Base-by-base conservation (phyloP, 1,139 yeast genomes). In the Suhomyces maxii region DNA sequence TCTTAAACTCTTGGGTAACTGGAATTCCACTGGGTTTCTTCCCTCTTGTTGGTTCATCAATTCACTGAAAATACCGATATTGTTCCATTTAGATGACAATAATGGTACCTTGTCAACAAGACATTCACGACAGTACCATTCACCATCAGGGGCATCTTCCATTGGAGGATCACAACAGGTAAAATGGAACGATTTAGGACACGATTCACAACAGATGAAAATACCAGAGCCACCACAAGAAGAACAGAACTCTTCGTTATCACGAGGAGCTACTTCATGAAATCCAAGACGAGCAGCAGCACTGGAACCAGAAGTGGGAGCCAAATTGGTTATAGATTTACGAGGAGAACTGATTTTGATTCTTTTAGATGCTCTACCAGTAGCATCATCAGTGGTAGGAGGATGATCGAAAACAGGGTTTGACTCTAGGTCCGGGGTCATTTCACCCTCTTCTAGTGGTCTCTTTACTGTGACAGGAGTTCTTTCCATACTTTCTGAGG, bases 161-260 rank as follows among this genome's bases (percentile, higher is more conserved):
- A 86, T 67, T 0, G 99, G 98, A 2, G 98, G 98, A 56, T 89
- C 87, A 52, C 93, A 80, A 63, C 99, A 93, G 10, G 88, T 76
- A 60, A 93, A 89, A 61, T 93, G 99, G 64, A 91, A 93, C 1
- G 97, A 88, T 58, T 79, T 79, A 0, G 97, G 97, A 65, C 99
- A 93, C 2, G 88, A 76, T 56, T 93, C 99, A 68, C 99, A 93
- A 65, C 98, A 93, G 30, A 93, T 74, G 54, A 93, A 89, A 34
- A 88, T 76, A 8, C 99, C 99, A 0, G 91, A 74, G 26, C 90
- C 89, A 1, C 95, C 90, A 67, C 99, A 93, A 0, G 95, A 77
- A 25, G 87, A 75, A 60, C 99, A 93, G 62, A 78, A 90, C 64
- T 93, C 99, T 54, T 91, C 95, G 62, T 93, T 93, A 51, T 82